Evolutionary conservation across 1,139 yeast genomes (phyloP), one percentile per base, ranked within the genome.

Genomic region (Suhomyces maxii): DNA sequence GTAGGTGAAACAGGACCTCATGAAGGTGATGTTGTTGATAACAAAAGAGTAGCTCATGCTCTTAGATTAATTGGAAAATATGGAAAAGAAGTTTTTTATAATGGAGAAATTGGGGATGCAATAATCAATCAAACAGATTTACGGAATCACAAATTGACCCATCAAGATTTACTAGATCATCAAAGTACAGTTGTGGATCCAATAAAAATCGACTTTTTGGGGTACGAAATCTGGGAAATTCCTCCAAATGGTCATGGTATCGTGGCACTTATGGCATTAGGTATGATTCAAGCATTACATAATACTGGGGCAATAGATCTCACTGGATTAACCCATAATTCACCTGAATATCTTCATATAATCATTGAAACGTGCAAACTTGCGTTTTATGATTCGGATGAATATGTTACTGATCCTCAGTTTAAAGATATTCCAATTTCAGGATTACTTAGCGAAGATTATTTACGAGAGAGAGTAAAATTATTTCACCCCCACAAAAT

Each of bases 171-270:
- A 42, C 63, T 63, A 11, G 50, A 54, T 12, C 93, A 86, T 61
- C 64, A 73, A 0, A 79, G 90, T 3, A 73, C 84, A 0, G 72
- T 79, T 53, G 83, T 84, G 13, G 83, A 82, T 1, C 89, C 93
- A 1, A 78, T 86, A 28, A 66, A 69, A 13, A 63, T 82, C 44
- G 76, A 72, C 31, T 64, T 75, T 45, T 63, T 73, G 45, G 76
- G 78, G 47, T 59, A 63, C 39, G 67, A 74, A 50, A 58, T 81
- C 51, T 84, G 89, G 86, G 93, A 86, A 60, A 83, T 85, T 50
- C 93, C 95, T 7, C 95, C 95, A 28, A 87, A 84, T 60, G 90
- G 95, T 5, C 89, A 86, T 46, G 95, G 95, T 1, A 66, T 86
- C 34, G 86, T 86, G 39, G 93, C 90, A 0, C 68, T 86, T 40